Percentiles rank a stretch among this genome's conserved stretches.
Conservation (phyloP, 1,284 basidiomycete genomes). For the Paramarasmius palmivorus region DNA sequence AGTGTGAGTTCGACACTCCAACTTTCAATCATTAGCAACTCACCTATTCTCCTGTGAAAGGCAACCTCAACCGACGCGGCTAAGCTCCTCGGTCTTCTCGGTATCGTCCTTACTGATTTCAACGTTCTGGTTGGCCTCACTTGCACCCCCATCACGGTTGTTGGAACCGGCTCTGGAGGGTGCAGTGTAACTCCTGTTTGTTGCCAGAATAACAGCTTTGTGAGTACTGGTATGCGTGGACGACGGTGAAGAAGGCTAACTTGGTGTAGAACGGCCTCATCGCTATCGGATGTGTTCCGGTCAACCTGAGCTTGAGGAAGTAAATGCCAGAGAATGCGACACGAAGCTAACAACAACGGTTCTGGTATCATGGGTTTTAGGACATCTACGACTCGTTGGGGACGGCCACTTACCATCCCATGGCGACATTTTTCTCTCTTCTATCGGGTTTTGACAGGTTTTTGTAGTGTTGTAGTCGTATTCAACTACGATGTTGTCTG, state of each 20-base stretch:
- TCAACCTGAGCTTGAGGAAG: neutral
- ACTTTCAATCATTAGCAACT: too few species aligned
- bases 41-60: conserved; percentile 14
- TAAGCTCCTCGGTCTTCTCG: conserved; percentile 13
- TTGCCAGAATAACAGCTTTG: conserved; percentile 14
- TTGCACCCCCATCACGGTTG: conserved; percentile 16
- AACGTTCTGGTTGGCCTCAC: conserved; percentile 16
- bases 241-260: neutral
- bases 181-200: conserved; percentile 14
- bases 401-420: too few species aligned
- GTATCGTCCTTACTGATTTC: conserved; percentile 13
- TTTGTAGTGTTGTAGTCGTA: too few species aligned
- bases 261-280: conserved; percentile 3
- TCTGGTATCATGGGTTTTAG: too few species aligned
- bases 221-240: neutral
- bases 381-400: too few species aligned
- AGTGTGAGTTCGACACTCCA: neutral
- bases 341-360: too few species aligned
- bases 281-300: conserved; percentile 10
- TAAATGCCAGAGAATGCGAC: too few species aligned
- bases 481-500: too few species aligned
- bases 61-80: conserved; percentile 11
- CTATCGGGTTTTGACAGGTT: too few species aligned
- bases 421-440: too few species aligned
- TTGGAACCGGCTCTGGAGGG: neutral